phyloP scores from a whole-genome alignment of 2,329 filamentous ascomycete genomes.

The Penicillium griseofulvum region DNA sequence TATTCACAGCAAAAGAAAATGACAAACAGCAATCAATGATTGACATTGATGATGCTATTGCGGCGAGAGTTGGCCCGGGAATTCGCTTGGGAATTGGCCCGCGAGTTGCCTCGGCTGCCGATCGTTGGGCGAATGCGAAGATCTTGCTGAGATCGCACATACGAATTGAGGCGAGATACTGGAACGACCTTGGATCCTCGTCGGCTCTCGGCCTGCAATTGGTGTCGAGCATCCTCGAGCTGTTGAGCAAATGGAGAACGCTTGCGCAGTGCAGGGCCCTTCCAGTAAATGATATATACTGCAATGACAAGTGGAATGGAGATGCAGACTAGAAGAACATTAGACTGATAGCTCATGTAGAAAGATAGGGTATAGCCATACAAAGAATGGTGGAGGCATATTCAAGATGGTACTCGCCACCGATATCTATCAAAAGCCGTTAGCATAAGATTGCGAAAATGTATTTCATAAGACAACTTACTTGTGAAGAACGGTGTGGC shows the following conservation, averaged over 20 bases:
- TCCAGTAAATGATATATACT: conserved; percentile 66
- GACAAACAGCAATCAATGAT: not conserved
- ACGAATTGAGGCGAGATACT: conserved; percentile 37
- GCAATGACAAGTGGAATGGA: conserved; percentile 60
- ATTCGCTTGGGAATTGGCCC: conserved; percentile 32
- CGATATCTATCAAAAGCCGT: conserved; percentile 47
- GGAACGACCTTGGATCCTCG: conserved; percentile 36
- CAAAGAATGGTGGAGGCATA: conserved; percentile 63
- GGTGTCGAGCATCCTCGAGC: conserved; percentile 49
- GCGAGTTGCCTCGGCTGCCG: conserved; percentile 37
- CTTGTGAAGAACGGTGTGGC: conserved; percentile 52
- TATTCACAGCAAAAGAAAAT: not conserved
- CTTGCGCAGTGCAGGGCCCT: conserved; percentile 59
- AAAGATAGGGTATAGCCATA: not conserved
- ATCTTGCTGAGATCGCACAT: conserved; percentile 41
- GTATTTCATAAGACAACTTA: conserved; percentile 23
- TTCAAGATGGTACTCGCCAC: conserved; percentile 54
- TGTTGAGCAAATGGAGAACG: conserved; percentile 65
- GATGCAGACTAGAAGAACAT: conserved; percentile 45
- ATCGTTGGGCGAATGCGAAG: conserved; percentile 36
- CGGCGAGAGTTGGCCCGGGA: conserved; percentile 33
- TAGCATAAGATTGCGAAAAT: not conserved
- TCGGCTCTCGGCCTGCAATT: conserved; percentile 29
- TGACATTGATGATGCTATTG: conserved; percentile 21
- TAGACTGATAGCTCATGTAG: not conserved